phyloP scores from a whole-genome alignment of 108 stramenopile species.

The Cyclotella kingstonii region DNA sequence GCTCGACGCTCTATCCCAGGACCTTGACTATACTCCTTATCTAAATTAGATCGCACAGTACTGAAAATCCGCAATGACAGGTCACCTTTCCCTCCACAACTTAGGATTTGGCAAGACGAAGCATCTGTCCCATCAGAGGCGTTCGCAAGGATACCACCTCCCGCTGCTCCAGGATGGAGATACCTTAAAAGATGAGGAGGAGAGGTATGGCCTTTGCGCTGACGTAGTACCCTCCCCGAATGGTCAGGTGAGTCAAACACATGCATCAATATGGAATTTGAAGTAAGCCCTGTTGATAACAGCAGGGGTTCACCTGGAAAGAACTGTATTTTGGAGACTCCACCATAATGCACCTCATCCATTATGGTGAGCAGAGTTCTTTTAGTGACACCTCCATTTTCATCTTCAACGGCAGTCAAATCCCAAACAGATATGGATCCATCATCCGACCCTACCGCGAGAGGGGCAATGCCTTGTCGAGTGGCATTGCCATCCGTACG shows the following conservation, averaged over 20 bases:
- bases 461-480: conserved; percentile 71
- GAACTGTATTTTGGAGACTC: conserved; percentile 67
- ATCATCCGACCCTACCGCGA: conserved; percentile 76
- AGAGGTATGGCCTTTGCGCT: conserved; percentile 74
- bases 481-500: conserved; percentile 80
- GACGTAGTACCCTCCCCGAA: conserved; percentile 67
- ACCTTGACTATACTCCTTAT: conserved; percentile 87
- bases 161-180: conserved; percentile 61
- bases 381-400: conserved; percentile 32
- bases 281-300: conserved; percentile 63
- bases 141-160: conserved; percentile 61
- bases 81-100: conserved; percentile 59
- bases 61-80: conserved; percentile 77
- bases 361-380: conserved; percentile 66
- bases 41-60: conserved; percentile 73
- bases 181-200: conserved; percentile 72
- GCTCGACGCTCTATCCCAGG: conserved; percentile 73
- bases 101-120: conserved; percentile 74
- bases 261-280: conserved; percentile 72
- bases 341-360: conserved; percentile 68
- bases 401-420: conserved; percentile 61
- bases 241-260: conserved; percentile 87
- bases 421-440: conserved; percentile 86
- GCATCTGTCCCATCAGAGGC: conserved; percentile 81
- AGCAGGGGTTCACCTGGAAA: conserved; percentile 81